Evolutionary conservation across 2,329 filamentous ascomycete genomes (phyloP).

Genomic region (Blastomyces silverae): DNA sequence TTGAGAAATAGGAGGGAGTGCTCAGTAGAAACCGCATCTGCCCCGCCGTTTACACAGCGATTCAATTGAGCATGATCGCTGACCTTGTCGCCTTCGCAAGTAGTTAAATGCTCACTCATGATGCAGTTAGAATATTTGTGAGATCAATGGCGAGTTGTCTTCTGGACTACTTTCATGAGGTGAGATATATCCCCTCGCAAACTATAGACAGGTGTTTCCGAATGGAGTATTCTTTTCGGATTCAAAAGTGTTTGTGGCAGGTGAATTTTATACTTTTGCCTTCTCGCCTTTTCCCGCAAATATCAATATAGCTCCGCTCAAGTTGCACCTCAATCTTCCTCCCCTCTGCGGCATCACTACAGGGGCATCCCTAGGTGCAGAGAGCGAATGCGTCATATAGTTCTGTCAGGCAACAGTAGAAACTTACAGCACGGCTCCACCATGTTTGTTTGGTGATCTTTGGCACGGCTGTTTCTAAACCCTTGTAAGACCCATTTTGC

Average conservation of each 20-base stretch:
- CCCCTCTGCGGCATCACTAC: background rate
- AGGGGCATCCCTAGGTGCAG: background rate
- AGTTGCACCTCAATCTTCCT: background rate
- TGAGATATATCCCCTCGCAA: background rate
- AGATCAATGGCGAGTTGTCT: background rate
- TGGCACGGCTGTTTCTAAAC: background rate
- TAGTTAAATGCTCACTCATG: constrained; percentile 7
- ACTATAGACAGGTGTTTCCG: background rate
- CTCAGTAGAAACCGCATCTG: constrained; percentile 1
- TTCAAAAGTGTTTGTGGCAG: background rate
- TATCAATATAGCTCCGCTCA: background rate
- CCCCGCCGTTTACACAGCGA: background rate
- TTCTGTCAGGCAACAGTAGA: background rate
- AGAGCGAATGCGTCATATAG: background rate
- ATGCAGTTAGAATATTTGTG: background rate
- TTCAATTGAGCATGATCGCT: background rate
- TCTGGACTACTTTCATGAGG: background rate
- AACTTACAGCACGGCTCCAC: background rate
- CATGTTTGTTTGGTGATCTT: background rate
- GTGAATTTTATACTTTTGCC: constrained; percentile 2
- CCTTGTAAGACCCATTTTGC: background rate
- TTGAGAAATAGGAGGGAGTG: background rate
- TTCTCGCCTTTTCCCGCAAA: background rate
- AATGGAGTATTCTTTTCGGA: background rate
- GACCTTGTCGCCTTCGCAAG: background rate